Evolutionary conservation across 2,329 filamentous ascomycete genomes (phyloP), one percentile per base, ranked within the genome.

Genomic region (Aureobasidium subglaciale): DNA sequence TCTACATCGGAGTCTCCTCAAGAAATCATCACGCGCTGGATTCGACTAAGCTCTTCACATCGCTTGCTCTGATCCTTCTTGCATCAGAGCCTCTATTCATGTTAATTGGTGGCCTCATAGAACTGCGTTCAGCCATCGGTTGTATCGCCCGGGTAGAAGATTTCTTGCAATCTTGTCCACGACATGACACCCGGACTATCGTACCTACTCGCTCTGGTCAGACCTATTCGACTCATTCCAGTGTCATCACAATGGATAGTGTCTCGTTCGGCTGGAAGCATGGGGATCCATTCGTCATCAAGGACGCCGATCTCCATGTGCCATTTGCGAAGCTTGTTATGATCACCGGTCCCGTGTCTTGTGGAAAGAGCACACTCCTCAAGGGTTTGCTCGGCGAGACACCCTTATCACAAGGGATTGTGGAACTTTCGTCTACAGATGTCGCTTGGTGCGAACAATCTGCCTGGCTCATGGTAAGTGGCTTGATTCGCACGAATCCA

Each of bases 351-450:
- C 76, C 77, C n/a, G 75, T 78, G 20, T 77, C 75, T 6, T 78
- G 73, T 57, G 77, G 77, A 4, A 80, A 80, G 59, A 78, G 76
- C 13, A 78, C 76, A 3, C 61, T 80, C 7, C 65, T 76, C 8
- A 73, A 74, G 56, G 67, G 69, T 15, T 60, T 77, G 13, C 68
- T 76, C 1, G 73, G 45, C 10, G 45, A 49, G 15, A 46, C 43
- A 24, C 22, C 30, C 4, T 18, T 75, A 75, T n/a, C 74, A 76
- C 24, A 76, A 74, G 8, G 78, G 71, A 56, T 76, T 76, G 7
- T 79, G 78, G 59, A 78, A 76, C n/a, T 77, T 75, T 7, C 62
- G 79, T 5, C 65, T 74, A 8, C 73, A 73, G 55, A 67, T 68
- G n/a, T 61, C 75, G 50, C 63, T 61, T 35, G 58, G 25, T 42